Conservation (phyloP, 2,329 filamentous ascomycete genomes). For the Penicillium nordicum region DNA sequence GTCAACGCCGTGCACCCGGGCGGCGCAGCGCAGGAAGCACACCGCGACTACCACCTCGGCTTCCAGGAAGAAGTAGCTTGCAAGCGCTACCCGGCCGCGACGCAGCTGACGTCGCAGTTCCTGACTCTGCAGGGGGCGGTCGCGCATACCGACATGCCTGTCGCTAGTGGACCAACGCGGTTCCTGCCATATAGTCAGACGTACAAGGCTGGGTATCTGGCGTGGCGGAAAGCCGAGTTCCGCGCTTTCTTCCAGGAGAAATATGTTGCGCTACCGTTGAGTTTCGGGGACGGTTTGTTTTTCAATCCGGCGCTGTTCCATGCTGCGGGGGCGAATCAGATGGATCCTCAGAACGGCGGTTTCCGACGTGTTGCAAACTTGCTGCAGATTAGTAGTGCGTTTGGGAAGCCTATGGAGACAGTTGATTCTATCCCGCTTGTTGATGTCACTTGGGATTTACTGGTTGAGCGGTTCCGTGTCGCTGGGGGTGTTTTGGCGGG, state of each 20-base stretch:
- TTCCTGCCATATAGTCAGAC: conserved; percentile 60
- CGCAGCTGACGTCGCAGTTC: conserved; percentile 55
- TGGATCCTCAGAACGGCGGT: conserved; percentile 18
- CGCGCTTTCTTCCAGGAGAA: conserved; percentile 52
- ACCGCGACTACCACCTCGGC: conserved; percentile 63
- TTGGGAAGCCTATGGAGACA: conserved; percentile 63
- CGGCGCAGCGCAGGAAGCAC: conserved; percentile 55
- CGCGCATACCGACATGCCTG: conserved; percentile 60
- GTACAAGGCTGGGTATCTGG: conserved; percentile 57
- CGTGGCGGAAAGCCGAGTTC: conserved; percentile 55
- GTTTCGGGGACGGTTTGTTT: conserved; percentile 59
- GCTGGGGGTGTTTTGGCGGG: conserved; percentile 20
- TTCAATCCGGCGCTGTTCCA: conserved; percentile 64
- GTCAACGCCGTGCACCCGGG: conserved; percentile 62
- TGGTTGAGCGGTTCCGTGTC: conserved; percentile 51
- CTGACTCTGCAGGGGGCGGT: conserved; percentile 63
- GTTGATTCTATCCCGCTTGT: conserved; percentile 55
- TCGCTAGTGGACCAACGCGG: conserved; percentile 57
- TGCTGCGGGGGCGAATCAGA: conserved; percentile 58
- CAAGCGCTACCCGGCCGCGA: conserved; percentile 49
- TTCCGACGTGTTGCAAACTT: conserved; percentile 59
- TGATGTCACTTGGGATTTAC: conserved; percentile 50
- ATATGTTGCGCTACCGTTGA: conserved; percentile 53
- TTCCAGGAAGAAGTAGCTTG: conserved; percentile 54
- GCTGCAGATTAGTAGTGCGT: conserved; percentile 59